Evolutionary conservation across 352 stramenopile genomes (phyloP).

Genomic region (Globisporangium cederbergense): DNA sequence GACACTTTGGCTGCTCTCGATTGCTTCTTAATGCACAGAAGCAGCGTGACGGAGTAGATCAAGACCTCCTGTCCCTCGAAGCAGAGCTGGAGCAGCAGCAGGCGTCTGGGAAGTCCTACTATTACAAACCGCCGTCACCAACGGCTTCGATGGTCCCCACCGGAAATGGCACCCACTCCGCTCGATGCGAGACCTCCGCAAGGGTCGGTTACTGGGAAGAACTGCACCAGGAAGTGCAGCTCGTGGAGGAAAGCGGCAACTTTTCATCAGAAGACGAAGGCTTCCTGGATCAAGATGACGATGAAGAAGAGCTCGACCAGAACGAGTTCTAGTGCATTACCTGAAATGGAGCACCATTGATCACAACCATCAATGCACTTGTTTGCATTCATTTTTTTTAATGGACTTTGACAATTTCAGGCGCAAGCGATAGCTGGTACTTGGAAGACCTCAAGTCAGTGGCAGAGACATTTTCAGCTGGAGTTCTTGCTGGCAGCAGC

Average conservation of each 20-base stretch:
- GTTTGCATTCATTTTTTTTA: background rate
- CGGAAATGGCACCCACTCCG: background rate
- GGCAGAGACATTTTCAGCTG: background rate
- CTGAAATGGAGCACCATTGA: background rate
- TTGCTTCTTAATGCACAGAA: slow-evolving; percentile 31
- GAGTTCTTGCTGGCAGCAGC: background rate
- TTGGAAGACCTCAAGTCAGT: background rate
- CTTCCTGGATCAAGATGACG: slow-evolving; percentile 4
- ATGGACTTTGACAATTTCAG: slow-evolving; percentile 2
- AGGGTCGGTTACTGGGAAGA: slow-evolving; percentile 56
- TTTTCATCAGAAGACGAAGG: slow-evolving; percentile 73
- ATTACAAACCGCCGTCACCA: slow-evolving; percentile 23
- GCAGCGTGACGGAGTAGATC: background rate
- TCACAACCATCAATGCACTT: background rate
- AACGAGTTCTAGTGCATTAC: background rate
- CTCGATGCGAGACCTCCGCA: background rate
- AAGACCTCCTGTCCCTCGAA: slow-evolving; percentile 19
- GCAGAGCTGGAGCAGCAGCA: slow-evolving; percentile 32
- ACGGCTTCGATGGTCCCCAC: slow-evolving; percentile 6
- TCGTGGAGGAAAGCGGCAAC: slow-evolving; percentile 68
- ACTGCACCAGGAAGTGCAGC: slow-evolving; percentile 61
- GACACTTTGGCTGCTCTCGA: slow-evolving; percentile 47
- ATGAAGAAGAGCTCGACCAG: background rate
- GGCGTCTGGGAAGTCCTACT: slow-evolving; percentile 23
- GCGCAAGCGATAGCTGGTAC: background rate